Conservation (phyloP, 2,329 filamentous ascomycete species). For the Raffaelea arxii region DNA sequence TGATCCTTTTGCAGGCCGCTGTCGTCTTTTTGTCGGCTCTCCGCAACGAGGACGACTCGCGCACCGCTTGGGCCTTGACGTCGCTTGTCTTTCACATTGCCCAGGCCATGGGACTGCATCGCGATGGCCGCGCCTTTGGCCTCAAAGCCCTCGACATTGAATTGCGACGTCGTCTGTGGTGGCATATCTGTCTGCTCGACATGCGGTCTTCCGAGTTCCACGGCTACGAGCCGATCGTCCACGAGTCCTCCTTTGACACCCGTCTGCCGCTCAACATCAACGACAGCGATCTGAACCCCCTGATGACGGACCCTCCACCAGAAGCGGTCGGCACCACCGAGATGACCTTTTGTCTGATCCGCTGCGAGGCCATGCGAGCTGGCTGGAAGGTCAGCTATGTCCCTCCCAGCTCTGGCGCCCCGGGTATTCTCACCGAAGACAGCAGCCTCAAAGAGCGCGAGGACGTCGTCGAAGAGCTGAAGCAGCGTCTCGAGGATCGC, state of each 20-base stretch:
- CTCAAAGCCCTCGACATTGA: conserved; percentile 47
- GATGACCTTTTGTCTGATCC: conserved; percentile 32
- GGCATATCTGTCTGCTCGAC: conserved; percentile 46
- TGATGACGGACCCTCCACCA: conserved; percentile 35
- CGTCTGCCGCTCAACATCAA: conserved; percentile 41
- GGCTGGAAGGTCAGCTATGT: conserved; percentile 10
- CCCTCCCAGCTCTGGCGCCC: not conserved
- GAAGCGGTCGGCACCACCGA: conserved; percentile 44
- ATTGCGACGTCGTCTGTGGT: conserved; percentile 48
- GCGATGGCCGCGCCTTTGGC: conserved; percentile 36
- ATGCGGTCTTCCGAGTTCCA: conserved; percentile 42
- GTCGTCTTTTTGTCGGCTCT: conserved; percentile 41
- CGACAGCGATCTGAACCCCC: conserved; percentile 31
- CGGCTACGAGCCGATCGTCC: conserved; percentile 33
- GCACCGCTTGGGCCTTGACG: conserved; percentile 49
- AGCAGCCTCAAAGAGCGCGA: conserved; percentile 10
- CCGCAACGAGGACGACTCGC: conserved; percentile 31
- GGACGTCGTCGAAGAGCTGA: conserved; percentile 14
- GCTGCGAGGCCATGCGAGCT: conserved; percentile 13
- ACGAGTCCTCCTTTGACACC: conserved; percentile 33
- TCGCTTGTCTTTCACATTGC: conserved; percentile 44
- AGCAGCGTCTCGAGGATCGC: conserved; percentile 9
- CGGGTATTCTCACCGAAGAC: not conserved
- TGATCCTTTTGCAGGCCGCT: conserved; percentile 47
- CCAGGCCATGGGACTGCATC: conserved; percentile 38